These are phyloP conservation scores for Sphagnum tenellum DNA, from an alignment of 225 moss, liverwort and hornwort genomes.

Conservation along the genomic window DNA sequence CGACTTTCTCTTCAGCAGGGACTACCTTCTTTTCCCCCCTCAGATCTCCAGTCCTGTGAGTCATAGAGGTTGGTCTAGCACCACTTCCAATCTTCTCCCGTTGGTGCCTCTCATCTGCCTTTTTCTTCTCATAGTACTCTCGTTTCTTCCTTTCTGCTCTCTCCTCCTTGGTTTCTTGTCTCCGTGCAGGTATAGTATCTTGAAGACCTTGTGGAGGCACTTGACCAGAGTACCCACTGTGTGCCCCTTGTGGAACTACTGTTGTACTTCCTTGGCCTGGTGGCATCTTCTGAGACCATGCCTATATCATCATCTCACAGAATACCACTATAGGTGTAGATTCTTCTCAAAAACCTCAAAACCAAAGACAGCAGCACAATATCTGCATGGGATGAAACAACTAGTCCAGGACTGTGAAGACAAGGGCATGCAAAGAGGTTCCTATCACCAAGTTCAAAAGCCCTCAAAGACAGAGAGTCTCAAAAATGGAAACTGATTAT, in stretches of 20 bases:
- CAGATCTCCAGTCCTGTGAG: slow-evolving; percentile 44
- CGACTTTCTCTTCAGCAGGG: slow-evolving; percentile 62
- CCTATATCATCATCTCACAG: not conserved
- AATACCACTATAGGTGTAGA: too few relatives aligned
- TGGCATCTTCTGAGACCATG: slow-evolving; percentile 17
- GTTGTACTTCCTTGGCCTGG: slow-evolving; percentile 11
- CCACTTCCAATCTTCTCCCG: slow-evolving; percentile 29
- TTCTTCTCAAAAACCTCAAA: too few relatives aligned
- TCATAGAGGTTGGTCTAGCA: slow-evolving; percentile 22
- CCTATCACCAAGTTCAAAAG: not conserved
- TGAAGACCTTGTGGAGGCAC: slow-evolving; percentile 13
- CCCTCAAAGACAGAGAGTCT: not conserved
- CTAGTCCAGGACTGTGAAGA: not conserved
- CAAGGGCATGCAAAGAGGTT: not conserved
- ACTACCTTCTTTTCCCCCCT: slow-evolving; percentile 60
- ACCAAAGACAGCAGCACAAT: not conserved
- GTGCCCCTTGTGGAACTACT: slow-evolving; percentile 14
- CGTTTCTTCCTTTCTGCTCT: slow-evolving; percentile 80
- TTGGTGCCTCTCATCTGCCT: slow-evolving; percentile 58
- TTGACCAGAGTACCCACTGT: slow-evolving; percentile 3
- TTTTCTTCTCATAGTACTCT: slow-evolving; percentile 75
- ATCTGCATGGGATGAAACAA: not conserved
- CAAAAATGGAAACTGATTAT: not conserved
- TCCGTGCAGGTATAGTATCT: slow-evolving; percentile 38
- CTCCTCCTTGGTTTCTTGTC: slow-evolving; percentile 85